Evolutionary conservation across 2,329 filamentous ascomycete genomes (phyloP).

Genomic region (Thielaviopsis musarum): DNA sequence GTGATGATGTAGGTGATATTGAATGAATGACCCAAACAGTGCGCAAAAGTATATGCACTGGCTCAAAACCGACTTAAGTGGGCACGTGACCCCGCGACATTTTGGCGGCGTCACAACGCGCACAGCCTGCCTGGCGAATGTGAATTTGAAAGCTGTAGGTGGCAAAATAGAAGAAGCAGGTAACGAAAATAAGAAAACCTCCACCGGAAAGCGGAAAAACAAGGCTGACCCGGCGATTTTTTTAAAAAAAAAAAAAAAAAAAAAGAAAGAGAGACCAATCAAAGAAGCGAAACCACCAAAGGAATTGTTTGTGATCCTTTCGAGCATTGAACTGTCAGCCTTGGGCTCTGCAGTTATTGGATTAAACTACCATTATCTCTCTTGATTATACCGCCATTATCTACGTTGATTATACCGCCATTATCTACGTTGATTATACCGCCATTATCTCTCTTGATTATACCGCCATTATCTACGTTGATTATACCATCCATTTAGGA

Average conservation of each 20-base stretch:
- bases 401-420: no score
- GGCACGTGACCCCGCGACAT: slow-evolving; percentile 3
- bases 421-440: no score
- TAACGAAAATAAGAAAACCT: neutral
- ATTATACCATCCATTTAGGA: no score
- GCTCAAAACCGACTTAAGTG: no score
- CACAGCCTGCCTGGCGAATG: slow-evolving; percentile 1
- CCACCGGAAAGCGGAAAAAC: neutral
- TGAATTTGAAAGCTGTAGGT: neutral
- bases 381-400: no score
- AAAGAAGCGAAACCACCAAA: neutral
- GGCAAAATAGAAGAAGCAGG: neutral
- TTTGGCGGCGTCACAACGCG: slow-evolving; percentile 1
- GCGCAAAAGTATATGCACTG: neutral
- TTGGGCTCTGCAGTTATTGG: no score
- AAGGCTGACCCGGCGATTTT: neutral
- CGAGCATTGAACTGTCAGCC: neutral
- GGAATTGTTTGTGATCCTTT: neutral
- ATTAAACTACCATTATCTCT: no score
- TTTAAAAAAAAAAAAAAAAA: no score
- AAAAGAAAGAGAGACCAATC: no score
- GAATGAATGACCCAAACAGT: neutral
- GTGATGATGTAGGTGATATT: no score
- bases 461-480: no score
- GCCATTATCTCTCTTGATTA: no score